These are phyloP conservation scores for Xylaria arbuscula DNA, from an alignment of 2,329 filamentous ascomycete species.

Conservation along the genomic window DNA sequence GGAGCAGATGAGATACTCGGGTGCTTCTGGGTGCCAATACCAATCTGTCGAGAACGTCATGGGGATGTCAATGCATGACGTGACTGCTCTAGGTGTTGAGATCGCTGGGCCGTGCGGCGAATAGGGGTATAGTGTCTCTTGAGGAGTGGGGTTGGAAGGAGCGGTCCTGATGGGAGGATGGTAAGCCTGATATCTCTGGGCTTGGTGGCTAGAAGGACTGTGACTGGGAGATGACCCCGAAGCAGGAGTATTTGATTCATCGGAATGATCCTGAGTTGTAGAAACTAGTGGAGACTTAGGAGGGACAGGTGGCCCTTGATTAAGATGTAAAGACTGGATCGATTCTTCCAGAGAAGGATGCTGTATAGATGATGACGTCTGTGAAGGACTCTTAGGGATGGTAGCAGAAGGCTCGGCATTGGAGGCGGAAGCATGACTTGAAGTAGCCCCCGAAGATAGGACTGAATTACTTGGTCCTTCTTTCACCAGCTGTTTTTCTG, in stretches of 20 bases:
- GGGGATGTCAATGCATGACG: conserved; percentile 48
- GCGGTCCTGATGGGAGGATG: neutral
- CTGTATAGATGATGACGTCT: neutral
- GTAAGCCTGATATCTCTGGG: neutral
- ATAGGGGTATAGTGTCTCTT: neutral
- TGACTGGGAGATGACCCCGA: neutral
- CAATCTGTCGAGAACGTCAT: conserved; percentile 51
- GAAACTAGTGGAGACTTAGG: conserved; percentile 14
- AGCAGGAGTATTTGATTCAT: neutral
- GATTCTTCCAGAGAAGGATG: conserved; percentile 4
- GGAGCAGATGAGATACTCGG: conserved; percentile 55
- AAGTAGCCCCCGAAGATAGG: neutral
- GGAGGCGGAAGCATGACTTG: neutral
- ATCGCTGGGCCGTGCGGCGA: neutral
- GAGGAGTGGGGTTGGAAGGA: neutral
- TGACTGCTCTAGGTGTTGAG: conserved; percentile 35
- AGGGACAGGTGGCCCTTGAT: conserved; percentile 1
- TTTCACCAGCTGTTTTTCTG: neutral
- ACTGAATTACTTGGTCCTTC: neutral
- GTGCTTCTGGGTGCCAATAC: conserved; percentile 52
- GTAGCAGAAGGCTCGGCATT: neutral
- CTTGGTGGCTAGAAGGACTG: neutral
- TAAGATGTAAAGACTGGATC: conserved; percentile 13
- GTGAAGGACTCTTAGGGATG: neutral
- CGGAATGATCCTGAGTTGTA: neutral